Evolutionary conservation across 208 protist genomes (phyloP).

Genomic region (Strigomonas culicis): DNA sequence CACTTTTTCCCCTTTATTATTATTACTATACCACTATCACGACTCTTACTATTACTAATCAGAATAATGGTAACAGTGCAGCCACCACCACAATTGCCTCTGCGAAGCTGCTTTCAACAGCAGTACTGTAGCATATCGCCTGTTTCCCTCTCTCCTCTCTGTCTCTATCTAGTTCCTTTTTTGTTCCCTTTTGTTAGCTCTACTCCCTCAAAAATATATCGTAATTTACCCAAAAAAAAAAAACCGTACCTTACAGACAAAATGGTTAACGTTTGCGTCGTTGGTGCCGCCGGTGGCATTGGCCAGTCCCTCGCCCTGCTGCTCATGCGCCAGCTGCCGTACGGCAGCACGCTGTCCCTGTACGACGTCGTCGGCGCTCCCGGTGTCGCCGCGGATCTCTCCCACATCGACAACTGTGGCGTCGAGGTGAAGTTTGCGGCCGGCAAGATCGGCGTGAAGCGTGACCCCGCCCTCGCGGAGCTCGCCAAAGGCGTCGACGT

Average conservation of each 20-base stretch:
- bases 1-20: no score
- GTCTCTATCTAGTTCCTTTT: constrained; percentile 3
- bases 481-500: constrained; percentile 83
- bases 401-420: constrained; percentile 80
- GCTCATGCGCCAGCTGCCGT: constrained; percentile 65
- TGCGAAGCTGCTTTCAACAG: neutral
- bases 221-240: neutral
- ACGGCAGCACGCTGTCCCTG: constrained; percentile 83
- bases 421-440: constrained; percentile 76
- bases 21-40: neutral
- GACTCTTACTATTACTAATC: neutral
- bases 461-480: constrained; percentile 56
- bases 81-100: neutral
- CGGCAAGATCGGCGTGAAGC: constrained; percentile 66
- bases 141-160: constrained; percentile 12
- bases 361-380: constrained; percentile 90
- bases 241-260: constrained; percentile 10
- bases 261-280: constrained; percentile 86
- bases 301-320: constrained; percentile 88
- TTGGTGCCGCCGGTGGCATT: constrained; percentile 87
- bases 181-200: constrained; percentile 7
- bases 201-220: neutral
- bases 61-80: neutral
- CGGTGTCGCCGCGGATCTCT: constrained; percentile 94
- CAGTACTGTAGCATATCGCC: constrained; percentile 2